Conservation (phyloP, 139 green algal species). For the Yamagishiella unicocca region DNA sequence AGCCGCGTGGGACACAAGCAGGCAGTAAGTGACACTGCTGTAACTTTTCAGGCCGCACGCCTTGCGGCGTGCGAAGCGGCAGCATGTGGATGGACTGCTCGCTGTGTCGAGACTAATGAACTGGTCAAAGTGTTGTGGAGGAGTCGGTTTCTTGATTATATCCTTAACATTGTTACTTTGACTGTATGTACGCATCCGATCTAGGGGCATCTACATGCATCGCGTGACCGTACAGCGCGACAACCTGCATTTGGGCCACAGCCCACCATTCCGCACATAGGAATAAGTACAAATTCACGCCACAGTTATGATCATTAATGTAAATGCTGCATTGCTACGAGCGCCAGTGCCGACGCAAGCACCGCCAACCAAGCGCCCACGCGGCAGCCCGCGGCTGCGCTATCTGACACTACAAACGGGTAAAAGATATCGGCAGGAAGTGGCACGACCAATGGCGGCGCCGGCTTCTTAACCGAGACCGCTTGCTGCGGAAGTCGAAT, state of each 20-base stretch:
- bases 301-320: too few relatives aligned
- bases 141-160: too few relatives aligned
- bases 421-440: conserved; percentile 69
- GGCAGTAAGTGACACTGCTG: not conserved
- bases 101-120: too few relatives aligned
- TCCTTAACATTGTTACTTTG: too few relatives aligned
- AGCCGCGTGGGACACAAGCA: not conserved
- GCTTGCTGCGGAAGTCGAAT: conserved; percentile 49
- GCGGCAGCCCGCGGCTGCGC: not conserved
- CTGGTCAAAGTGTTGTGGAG: too few relatives aligned
- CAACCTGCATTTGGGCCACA: too few relatives aligned
- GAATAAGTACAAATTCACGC: too few relatives aligned
- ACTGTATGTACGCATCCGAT: too few relatives aligned
- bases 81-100: conserved; percentile 7
- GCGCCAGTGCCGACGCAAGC: not conserved
- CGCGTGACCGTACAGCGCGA: too few relatives aligned
- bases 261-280: too few relatives aligned
- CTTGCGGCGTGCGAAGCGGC: conserved; percentile 27
- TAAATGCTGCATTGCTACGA: not conserved
- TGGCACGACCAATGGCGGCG: conserved; percentile 55
- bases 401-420: conserved; percentile 53
- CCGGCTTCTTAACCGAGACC: conserved; percentile 45
- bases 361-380: not conserved
- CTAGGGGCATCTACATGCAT: too few relatives aligned
- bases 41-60: not conserved